Evolutionary conservation across 2,329 filamentous ascomycete species (phyloP), one percentile per base, ranked within the genome.

Genomic region (Epichloe aotearoae): DNA sequence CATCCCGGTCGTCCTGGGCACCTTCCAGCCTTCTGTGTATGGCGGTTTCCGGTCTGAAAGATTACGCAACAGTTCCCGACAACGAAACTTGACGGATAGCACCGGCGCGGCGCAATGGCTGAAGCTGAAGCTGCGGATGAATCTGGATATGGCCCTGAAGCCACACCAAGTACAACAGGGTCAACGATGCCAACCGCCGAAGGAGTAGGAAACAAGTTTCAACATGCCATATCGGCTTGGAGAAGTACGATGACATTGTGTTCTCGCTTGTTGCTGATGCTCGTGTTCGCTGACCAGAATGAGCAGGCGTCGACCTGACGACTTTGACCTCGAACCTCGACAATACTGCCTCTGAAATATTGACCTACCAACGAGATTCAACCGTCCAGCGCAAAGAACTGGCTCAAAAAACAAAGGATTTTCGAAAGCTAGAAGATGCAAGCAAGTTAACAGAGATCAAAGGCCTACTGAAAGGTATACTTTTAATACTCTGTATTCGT

Each of bases 381-480:
- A 85, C 95, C 4, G 84, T 96, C 0, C 91, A 98, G 66, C 80
- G 93, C 49, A 98, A 98, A 65, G 94, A 98, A 54, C 74, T 98
- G 19, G 93, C 94, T n/a, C 90, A 96, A 64, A 96, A 96, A 75
- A 98, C 93, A 1, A 98, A 98, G 63, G 91, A 97, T 61, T 98
- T 97, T 60, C 78, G 90, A 54, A 97, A 96, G 66, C 77, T 95
- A 11, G 91, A 97, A 59, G 89, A 98, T 73, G 73, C 84, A 11
- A 80, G 79, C 51, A 98, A 97, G 67, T 71, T 98, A 50, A 74
- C 75, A 5, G 93, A 98, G 66, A 82, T 95, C 71, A 98, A 97
- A 69, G 81, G 81, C 39, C 71, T 98, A 47, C 70, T 98, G 53
- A 96, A 95, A 75, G 83, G 88, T 89, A 49, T 38, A 8, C 45